Evolutionary conservation across 495 filamentous ascomycete species (phyloP).

Genomic region (Aspergillus taichungensis): DNA sequence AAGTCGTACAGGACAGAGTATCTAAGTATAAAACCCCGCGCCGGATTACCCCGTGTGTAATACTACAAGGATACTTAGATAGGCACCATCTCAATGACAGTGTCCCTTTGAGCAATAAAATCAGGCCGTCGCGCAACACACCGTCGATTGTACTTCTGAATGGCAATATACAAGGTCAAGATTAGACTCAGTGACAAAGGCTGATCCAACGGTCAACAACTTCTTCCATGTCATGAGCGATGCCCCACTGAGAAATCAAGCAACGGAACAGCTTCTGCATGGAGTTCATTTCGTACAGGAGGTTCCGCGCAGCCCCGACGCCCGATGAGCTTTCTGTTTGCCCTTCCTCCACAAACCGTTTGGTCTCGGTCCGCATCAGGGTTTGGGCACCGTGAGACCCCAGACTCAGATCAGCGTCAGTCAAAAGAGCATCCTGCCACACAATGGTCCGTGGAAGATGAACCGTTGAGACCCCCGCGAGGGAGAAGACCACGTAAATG

Average conservation of each 20-base stretch:
- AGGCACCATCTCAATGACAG: too few species aligned
- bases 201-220: conserved; percentile 39
- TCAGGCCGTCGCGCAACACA: too few species aligned
- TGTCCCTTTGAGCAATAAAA: too few species aligned
- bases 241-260: conserved; percentile 39
- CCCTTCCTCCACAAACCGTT: conserved; percentile 26
- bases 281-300: conserved; percentile 42
- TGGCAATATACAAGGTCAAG: too few species aligned
- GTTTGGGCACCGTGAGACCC: conserved; percentile 17
- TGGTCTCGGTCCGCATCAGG: conserved; percentile 25
- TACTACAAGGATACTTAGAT: too few species aligned
- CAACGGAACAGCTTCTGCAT: conserved; percentile 44
- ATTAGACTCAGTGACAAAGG: conserved; percentile 26
- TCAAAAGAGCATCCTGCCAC: conserved; percentile 36
- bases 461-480: conserved; percentile 29
- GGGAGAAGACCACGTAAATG: conserved; percentile 33
- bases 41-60: too few species aligned
- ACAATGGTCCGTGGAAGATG: conserved; percentile 31
- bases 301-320: conserved; percentile 24
- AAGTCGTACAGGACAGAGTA: too few species aligned
- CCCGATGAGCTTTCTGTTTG: conserved; percentile 12
- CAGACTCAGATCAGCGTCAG: conserved; percentile 26
- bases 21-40: too few species aligned
- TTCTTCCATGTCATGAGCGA: conserved; percentile 43
- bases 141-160: too few species aligned